Evolutionary conservation across 257 asterid species (phyloP).

Genomic region (Nicotiana tabacum): DNA sequence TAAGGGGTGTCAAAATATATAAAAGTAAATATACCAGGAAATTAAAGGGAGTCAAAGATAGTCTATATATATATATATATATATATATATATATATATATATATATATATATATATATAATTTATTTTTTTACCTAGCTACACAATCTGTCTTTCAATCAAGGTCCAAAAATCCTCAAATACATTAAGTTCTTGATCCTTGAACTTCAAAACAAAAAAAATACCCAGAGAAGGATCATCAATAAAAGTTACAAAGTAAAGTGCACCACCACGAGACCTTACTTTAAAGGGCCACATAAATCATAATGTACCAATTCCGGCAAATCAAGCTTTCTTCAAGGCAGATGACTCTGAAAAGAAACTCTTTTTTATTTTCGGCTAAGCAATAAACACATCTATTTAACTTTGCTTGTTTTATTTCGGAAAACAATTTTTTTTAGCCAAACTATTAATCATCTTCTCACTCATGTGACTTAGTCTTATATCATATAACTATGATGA

Average conservation of each 20-base stretch:
- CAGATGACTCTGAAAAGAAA: neutral
- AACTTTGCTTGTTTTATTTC: neutral
- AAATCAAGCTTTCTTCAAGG: neutral
- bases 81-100: too few relatives aligned
- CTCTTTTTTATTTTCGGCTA: neutral
- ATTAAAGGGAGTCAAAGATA: too few relatives aligned
- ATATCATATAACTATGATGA: too few relatives aligned
- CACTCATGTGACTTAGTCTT: neutral
- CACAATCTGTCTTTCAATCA: too few relatives aligned
- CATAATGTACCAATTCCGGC: neutral
- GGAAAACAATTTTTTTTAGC: neutral
- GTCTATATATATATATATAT: too few relatives aligned
- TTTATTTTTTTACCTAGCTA: too few relatives aligned
- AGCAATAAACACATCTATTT: neutral
- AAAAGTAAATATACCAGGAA: too few relatives aligned
- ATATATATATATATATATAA: too few relatives aligned
- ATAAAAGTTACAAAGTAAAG: neutral
- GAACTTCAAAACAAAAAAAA: too few relatives aligned
- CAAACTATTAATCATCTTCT: neutral
- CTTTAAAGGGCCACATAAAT: neutral
- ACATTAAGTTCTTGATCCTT: constrained; percentile 1
- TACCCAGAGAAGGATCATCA: neutral
- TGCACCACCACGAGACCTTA: neutral
- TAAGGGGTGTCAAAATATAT: too few relatives aligned
- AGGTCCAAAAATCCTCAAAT: neutral